A percentile compares a stretch with the other conserved stretches of the same genome.
phyloP scores from a whole-genome alignment of 2,329 filamentous ascomycete genomes.

The Pseudopyrenochaeta lycopersici region DNA sequence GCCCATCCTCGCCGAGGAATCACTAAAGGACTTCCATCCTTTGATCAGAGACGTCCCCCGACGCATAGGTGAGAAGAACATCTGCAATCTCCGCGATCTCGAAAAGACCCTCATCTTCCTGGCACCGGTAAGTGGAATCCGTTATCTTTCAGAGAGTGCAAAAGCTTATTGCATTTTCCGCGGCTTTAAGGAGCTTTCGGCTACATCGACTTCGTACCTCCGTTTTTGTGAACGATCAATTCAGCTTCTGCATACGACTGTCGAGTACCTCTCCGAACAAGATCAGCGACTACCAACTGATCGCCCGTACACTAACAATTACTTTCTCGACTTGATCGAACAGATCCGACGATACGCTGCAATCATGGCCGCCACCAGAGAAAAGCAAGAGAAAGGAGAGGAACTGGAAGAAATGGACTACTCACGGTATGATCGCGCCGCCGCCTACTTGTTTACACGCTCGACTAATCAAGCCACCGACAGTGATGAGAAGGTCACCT shows the following conservation, averaged over 20 bases:
- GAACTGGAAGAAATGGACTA: slow-evolving; percentile 61
- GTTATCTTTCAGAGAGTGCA: slow-evolving; percentile 64
- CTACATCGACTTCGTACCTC: slow-evolving; percentile 78
- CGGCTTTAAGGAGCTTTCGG: slow-evolving; percentile 75
- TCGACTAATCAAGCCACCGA: slow-evolving; percentile 25
- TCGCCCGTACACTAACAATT: slow-evolving; percentile 92
- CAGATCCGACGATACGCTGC: slow-evolving; percentile 91
- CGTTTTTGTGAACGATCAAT: slow-evolving; percentile 91
- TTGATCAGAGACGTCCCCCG: slow-evolving; percentile 80
- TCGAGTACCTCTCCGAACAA: slow-evolving; percentile 83
- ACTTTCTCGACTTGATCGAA: slow-evolving; percentile 95
- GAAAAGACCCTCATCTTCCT: slow-evolving; percentile 93
- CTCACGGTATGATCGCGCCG: slow-evolving; percentile 51
- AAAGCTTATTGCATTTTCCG: slow-evolving; percentile 71
- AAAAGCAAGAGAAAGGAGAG: slow-evolving; percentile 68
- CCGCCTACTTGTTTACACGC: slow-evolving; percentile 30
- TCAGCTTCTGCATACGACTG: slow-evolving; percentile 87
- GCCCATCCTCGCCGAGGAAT: slow-evolving; percentile 77
- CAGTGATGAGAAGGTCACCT: slow-evolving; percentile 76
- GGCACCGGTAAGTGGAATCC: slow-evolving; percentile 84
- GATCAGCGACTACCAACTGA: slow-evolving; percentile 87
- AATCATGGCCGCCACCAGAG: slow-evolving; percentile 79
- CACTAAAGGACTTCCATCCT: slow-evolving; percentile 80
- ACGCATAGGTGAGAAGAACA: slow-evolving; percentile 83
- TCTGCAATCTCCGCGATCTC: slow-evolving; percentile 89